phyloP scores from a whole-genome alignment of 2,329 filamentous ascomycete genomes.

The Trichoderma sp. region DNA sequence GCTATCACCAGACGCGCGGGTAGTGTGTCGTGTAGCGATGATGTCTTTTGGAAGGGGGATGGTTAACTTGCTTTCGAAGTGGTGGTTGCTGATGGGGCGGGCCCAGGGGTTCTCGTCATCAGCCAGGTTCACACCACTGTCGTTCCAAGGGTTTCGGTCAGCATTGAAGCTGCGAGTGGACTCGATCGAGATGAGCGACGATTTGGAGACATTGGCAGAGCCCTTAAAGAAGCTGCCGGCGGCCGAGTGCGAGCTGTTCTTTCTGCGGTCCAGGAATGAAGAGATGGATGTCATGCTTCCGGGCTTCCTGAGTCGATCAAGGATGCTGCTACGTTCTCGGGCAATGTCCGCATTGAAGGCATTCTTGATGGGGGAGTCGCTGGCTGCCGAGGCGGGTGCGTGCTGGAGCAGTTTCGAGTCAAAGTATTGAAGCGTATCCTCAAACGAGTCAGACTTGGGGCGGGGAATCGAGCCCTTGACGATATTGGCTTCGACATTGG shows the following conservation, averaged over 20 bases:
- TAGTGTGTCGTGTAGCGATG: conserved; percentile 76
- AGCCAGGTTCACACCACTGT: conserved; percentile 89
- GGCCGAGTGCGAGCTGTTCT: conserved; percentile 86
- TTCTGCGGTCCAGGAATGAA: conserved; percentile 92
- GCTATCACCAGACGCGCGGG: conserved; percentile 84
- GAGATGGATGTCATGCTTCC: conserved; percentile 92
- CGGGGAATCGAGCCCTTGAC: conserved; percentile 94
- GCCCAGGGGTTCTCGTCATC: conserved; percentile 78
- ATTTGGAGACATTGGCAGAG: conserved; percentile 86
- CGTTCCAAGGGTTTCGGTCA: conserved; percentile 97
- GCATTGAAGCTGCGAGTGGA: conserved; percentile 86
- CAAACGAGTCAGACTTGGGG: conserved; percentile 98
- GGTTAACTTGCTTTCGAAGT: conserved; percentile 60
- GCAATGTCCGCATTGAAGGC: conserved; percentile 79
- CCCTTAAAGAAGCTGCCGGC: conserved; percentile 88
- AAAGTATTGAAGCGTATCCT: conserved; percentile 94
- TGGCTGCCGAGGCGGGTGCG: conserved; percentile 74
- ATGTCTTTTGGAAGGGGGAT: conserved; percentile 73
- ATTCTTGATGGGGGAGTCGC: conserved; percentile 84
- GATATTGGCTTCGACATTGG: conserved; percentile 81
- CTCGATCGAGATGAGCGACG: conserved; percentile 92
- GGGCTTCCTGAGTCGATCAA: conserved; percentile 91
- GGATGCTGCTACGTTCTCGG: conserved; percentile 77
- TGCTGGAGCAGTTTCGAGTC: conserved; percentile 95
- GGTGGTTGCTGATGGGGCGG: conserved; percentile 65